Evolutionary conservation across 75 land plant species (phyloP), one percentile per base, ranked within the genome.

Genomic region (Pseudotsuga menziesii): DNA sequence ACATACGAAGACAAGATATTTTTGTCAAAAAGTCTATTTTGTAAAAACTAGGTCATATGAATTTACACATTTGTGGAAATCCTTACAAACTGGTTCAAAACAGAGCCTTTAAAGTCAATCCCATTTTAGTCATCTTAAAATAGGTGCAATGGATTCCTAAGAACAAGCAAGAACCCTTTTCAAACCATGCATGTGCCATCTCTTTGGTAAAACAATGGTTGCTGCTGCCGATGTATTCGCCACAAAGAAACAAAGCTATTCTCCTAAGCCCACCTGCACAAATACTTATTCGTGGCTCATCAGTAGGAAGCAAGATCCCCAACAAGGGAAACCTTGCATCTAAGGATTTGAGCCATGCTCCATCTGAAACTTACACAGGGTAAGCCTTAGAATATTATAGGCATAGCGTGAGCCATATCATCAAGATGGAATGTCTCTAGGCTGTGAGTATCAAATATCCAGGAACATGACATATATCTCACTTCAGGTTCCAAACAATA

Each of bases 191-290:
- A 56, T 3, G 12, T 12, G 57, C 16, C 16, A 12, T 13, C 16
- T 56, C 57, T 56, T 56, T 56, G 57, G 8, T 15, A 56, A 56
- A 56, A 56, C 57, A 56, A 5, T 56, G 57, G 5, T 0, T 56
- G 57, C 7, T 56, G 12, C 7, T 56, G 57, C 3, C 0, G 3
- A 56, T 56, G 16, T 56, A 56, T 15, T 56, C 7, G 12, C 57
- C 12, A 15, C 16, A 56, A 56, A 56, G 57, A 56, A 56, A 56
- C 3, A 56, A 56, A 56, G 3, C 3, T 56, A 56, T 56, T 13
- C 16, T 56, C 57, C 83, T 85, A 83, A 87, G 80, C 91, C 86
- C 91, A 90, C 94, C 94, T 92, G 91, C 83, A 85, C 77, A 56
- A 56, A 75, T 82, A 82, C 82, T 83, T 61, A 82, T 80, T 81